Percentiles rank a stretch among this genome's conserved stretches.
These are phyloP conservation scores for Backusella psychrophila DNA, from an alignment of 192 early-diverging fungal genomes.

Conservation along the genomic window DNA sequence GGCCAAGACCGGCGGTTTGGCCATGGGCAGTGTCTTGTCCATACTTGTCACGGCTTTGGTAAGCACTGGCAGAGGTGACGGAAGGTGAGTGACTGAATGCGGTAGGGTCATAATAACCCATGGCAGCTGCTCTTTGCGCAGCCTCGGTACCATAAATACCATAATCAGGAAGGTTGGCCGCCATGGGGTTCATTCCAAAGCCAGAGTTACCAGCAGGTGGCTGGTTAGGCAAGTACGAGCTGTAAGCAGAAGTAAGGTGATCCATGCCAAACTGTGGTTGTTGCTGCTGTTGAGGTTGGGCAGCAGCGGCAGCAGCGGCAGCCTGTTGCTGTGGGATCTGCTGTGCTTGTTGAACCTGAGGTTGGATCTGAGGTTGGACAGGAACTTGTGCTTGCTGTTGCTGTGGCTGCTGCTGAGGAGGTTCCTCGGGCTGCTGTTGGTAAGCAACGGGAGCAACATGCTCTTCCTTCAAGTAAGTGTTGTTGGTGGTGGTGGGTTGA, in stretches of 20 bases:
- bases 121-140: constrained; percentile 48
- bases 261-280: constrained; percentile 41
- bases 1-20: constrained; percentile 40
- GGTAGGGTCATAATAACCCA: constrained; percentile 44
- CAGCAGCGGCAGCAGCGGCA: neutral
- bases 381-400: neutral
- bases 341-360: neutral
- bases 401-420: neutral
- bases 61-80: constrained; percentile 49
- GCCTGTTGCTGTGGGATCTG: neutral
- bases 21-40: constrained; percentile 37
- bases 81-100: constrained; percentile 60
- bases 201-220: constrained; percentile 45
- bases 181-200: constrained; percentile 56
- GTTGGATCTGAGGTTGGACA: neutral
- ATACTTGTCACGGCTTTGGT: constrained; percentile 50
- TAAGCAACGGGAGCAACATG: neutral
- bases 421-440: neutral
- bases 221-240: constrained; percentile 48
- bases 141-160: constrained; percentile 63
- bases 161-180: constrained; percentile 47
- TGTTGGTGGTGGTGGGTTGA: neutral
- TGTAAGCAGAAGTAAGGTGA: constrained; percentile 43
- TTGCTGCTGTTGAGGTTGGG: constrained; percentile 33
- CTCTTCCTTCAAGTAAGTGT: neutral